Evolutionary conservation across 768 basidiomycete genomes (phyloP).

Genomic region (Dendrothele bispora): DNA sequence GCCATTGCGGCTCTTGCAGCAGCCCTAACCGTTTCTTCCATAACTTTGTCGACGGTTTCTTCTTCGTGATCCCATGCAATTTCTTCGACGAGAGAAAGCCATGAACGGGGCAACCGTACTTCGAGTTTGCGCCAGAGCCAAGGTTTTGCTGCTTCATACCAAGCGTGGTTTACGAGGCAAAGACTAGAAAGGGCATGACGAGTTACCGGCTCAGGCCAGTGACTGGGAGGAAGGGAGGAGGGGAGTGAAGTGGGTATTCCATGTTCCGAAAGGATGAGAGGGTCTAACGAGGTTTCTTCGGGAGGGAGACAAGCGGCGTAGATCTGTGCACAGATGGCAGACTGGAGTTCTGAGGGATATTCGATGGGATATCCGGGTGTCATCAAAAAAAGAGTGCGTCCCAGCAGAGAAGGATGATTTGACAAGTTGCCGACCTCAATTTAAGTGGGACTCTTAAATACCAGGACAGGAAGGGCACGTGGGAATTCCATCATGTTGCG

Average conservation of each 20-base stretch:
- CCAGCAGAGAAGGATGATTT: not conserved
- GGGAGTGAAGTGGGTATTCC: conserved; percentile 63
- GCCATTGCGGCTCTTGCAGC: conserved; percentile 64
- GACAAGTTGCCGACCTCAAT: too few species aligned
- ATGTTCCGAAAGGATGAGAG: conserved; percentile 49
- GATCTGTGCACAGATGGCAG: conserved; percentile 70
- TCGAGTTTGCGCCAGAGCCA: conserved; percentile 87
- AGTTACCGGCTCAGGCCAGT: conserved; percentile 67
- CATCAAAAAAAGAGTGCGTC: conserved; percentile 18
- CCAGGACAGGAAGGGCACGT: not conserved
- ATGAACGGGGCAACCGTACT: conserved; percentile 79
- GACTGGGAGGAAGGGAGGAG: conserved; percentile 68
- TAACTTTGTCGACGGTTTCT: conserved; percentile 60
- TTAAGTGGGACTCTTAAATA: not conserved
- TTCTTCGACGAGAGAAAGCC: conserved; percentile 80
- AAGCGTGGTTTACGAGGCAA: conserved; percentile 74
- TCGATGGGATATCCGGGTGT: conserved; percentile 33
- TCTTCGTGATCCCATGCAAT: conserved; percentile 74
- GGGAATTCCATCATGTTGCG: not conserved
- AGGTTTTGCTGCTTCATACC: conserved; percentile 82
- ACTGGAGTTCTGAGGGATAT: conserved; percentile 73
- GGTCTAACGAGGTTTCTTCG: conserved; percentile 63
- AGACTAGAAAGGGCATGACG: conserved; percentile 68
- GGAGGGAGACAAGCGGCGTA: conserved; percentile 64
- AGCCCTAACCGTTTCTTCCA: conserved; percentile 66